Evolutionary conservation across 2,329 filamentous ascomycete genomes (phyloP).

Genomic region (Botryotinia narcissicola): DNA sequence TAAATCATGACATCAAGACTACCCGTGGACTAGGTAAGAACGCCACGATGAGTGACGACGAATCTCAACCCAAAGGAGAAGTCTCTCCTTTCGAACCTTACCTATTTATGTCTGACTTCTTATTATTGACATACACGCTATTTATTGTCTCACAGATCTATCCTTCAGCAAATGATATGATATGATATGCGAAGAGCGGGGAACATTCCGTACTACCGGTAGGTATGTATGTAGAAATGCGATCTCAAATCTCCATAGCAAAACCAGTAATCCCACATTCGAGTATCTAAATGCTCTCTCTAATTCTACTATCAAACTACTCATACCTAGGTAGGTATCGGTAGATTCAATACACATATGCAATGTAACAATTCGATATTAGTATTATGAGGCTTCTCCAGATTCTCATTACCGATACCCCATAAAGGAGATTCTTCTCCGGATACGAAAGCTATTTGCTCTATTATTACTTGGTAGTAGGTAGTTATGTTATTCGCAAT

Average conservation of each 20-base stretch:
- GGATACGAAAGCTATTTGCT: background rate
- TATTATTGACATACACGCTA: background rate
- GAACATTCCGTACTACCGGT: no score
- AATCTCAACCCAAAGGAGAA: background rate
- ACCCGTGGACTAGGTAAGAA: background rate
- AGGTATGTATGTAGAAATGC: background rate
- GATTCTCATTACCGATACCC: background rate
- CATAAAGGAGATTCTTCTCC: background rate
- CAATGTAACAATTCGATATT: background rate
- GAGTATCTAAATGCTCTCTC: background rate
- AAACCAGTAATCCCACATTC: background rate
- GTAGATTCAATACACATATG: background rate
- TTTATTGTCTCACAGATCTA: background rate
- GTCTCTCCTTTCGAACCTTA: background rate
- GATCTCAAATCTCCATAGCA: background rate
- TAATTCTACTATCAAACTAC: background rate
- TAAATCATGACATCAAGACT: constrained; percentile 10
- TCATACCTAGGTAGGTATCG: background rate
- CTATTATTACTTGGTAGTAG: background rate
- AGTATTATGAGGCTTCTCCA: background rate
- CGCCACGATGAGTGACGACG: background rate
- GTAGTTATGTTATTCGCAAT: no score
- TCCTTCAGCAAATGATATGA: background rate
- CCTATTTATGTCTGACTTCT: background rate
- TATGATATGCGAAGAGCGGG: background rate